Percentiles rank a stretch among this genome's conserved stretches.
phyloP scores from a whole-genome alignment of 2,329 filamentous ascomycete genomes.

The Trichoderma atroviride region DNA sequence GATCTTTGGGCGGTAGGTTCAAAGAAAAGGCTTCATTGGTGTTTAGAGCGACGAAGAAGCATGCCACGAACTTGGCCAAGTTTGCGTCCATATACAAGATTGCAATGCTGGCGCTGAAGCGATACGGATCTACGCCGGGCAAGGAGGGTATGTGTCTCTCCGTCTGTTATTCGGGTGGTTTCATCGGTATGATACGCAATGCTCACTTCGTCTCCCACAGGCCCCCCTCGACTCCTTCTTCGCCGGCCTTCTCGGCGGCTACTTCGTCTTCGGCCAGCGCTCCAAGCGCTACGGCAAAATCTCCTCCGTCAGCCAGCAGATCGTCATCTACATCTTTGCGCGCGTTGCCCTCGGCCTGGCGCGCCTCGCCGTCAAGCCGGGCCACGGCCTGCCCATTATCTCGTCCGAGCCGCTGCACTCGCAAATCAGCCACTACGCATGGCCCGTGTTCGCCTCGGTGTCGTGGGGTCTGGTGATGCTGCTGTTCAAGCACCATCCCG shows the following conservation, averaged over 20 bases:
- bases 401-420: constrained; percentile 52
- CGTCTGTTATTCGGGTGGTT: background rate
- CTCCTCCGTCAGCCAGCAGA: constrained; percentile 89
- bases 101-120: constrained; percentile 73
- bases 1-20: constrained; percentile 47
- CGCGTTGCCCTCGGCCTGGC: constrained; percentile 84
- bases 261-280: constrained; percentile 81
- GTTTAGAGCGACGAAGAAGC: constrained; percentile 82
- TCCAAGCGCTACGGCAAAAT: constrained; percentile 66
- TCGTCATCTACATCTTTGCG: constrained; percentile 97
- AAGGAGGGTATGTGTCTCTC: constrained; percentile 54
- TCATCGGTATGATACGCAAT: background rate
- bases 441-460: constrained; percentile 87
- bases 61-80: constrained; percentile 87
- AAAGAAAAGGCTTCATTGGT: constrained; percentile 78
- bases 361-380: constrained; percentile 75
- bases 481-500: constrained; percentile 88
- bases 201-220: constrained; percentile 37
- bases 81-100: constrained; percentile 92
- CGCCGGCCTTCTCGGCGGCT: constrained; percentile 85
- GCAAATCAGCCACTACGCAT: constrained; percentile 70
- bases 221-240: constrained; percentile 82
- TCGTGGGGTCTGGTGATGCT: constrained; percentile 97
- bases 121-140: constrained; percentile 59
- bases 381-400: constrained; percentile 52